These are phyloP conservation scores for Saccharum officinarum DNA, from an alignment of 176 grass and related monocot species.

Conservation along the genomic window DNA sequence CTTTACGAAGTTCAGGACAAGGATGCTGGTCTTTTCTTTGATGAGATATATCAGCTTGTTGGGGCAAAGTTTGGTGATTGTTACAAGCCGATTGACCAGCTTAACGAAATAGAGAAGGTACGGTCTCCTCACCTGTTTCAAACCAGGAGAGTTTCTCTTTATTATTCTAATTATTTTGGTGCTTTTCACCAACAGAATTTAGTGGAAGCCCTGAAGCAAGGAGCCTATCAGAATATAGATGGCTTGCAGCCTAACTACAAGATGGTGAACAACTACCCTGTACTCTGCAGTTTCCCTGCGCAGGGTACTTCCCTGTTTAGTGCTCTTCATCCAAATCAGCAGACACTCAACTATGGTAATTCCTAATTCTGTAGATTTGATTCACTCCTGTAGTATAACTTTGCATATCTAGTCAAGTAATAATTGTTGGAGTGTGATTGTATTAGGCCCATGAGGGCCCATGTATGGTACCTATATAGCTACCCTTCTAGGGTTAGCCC, in stretches of 20 bases:
- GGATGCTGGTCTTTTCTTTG: slow-evolving; percentile 38
- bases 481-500: too few species aligned
- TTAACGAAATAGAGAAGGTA: slow-evolving; percentile 43
- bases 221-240: slow-evolving; percentile 48
- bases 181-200: slow-evolving; percentile 37
- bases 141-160: background rate
- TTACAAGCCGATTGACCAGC: slow-evolving; percentile 44
- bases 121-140: background rate
- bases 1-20: slow-evolving; percentile 8
- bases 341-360: slow-evolving; percentile 36
- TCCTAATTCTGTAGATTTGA: background rate
- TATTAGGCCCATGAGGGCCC: too few species aligned
- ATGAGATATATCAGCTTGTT: slow-evolving; percentile 54
- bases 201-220: slow-evolving; percentile 29
- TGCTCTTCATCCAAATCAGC: slow-evolving; percentile 25
- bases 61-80: slow-evolving; percentile 48
- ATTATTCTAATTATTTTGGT: slow-evolving; percentile 22
- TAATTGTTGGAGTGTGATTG: too few species aligned
- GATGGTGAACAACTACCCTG: slow-evolving; percentile 49
- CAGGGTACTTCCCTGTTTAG: slow-evolving; percentile 12
- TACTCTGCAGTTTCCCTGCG: slow-evolving; percentile 19
- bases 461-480: too few species aligned
- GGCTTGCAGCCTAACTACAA: slow-evolving; percentile 34
- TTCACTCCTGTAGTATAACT: background rate
- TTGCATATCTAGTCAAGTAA: background rate